phyloP scores from a whole-genome alignment of 345 rosid species.

The Carallia brachiata region DNA sequence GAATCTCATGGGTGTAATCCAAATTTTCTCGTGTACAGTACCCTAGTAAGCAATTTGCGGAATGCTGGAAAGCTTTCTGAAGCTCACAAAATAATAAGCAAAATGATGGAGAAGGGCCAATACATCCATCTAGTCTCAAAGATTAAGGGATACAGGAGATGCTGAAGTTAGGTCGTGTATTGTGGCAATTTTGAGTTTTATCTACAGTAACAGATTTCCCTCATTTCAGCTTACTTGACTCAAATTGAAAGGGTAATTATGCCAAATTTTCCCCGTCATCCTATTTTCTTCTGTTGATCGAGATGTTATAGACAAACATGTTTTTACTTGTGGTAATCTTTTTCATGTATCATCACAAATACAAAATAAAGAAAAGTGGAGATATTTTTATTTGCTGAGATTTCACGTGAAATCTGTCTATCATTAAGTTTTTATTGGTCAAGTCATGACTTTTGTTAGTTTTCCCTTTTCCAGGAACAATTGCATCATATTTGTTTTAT shows the following conservation, averaged over 20 bases:
- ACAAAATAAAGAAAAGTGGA: no score
- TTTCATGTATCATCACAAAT: no score
- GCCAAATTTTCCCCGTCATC: constrained; percentile 12
- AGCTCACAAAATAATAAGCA: constrained; percentile 64
- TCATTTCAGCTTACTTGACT: constrained; percentile 16
- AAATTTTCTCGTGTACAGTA: constrained; percentile 77
- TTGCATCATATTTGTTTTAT: no score
- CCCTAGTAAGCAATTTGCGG: constrained; percentile 65
- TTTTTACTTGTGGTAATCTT: neutral
- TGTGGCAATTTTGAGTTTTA: constrained; percentile 17
- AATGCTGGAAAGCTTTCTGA: constrained; percentile 73
- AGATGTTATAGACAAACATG: constrained; percentile 10
- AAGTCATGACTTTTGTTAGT: no score
- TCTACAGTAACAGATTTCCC: constrained; percentile 9
- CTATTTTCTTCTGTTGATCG: constrained; percentile 11
- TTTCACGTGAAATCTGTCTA: no score
- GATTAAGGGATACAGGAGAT: constrained; percentile 38
- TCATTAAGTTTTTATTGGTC: no score
- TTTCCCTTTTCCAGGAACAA: no score
- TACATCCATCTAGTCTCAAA: constrained; percentile 60
- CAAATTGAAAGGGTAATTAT: constrained; percentile 25
- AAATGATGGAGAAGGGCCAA: constrained; percentile 68
- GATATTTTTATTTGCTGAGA: no score
- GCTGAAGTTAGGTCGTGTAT: constrained; percentile 20
- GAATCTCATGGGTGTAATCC: constrained; percentile 81